Percentiles rank a stretch among this genome's conserved stretches.
These are phyloP conservation scores for Diaporthe batatas DNA, from an alignment of 2,329 filamentous ascomycete genomes.

Conservation along the genomic window DNA sequence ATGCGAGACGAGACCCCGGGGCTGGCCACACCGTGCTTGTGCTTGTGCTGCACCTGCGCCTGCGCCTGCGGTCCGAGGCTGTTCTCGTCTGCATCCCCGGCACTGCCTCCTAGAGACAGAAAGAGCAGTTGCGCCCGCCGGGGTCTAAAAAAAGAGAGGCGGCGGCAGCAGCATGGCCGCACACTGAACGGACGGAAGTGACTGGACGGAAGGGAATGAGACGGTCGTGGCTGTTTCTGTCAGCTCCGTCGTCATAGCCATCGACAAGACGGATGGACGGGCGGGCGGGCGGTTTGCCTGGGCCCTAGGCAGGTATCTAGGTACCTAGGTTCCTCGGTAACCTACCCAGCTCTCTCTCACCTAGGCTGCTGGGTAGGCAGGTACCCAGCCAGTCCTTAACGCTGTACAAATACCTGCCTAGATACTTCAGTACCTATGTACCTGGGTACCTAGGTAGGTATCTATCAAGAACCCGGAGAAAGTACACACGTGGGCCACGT, in stretches of 20 bases:
- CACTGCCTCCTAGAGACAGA: slow-evolving; percentile 10
- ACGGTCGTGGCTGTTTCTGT: slow-evolving; percentile 21
- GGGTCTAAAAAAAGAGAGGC: slow-evolving; percentile 34
- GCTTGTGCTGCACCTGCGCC: too few relatives aligned
- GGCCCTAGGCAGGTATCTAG: not conserved
- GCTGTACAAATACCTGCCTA: too few relatives aligned
- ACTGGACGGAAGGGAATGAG: not conserved
- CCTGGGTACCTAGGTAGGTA: not conserved
- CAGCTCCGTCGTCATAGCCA: slow-evolving; percentile 15
- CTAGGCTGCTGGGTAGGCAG: too few relatives aligned
- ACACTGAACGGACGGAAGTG: slow-evolving; percentile 12
- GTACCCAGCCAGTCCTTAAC: too few relatives aligned
- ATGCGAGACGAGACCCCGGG: not conserved
- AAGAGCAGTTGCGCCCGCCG: slow-evolving; percentile 17
- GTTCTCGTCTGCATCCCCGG: slow-evolving; percentile 26
- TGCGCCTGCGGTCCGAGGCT: slow-evolving; percentile 19
- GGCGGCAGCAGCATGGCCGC: slow-evolving; percentile 1
- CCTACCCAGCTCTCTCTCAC: too few relatives aligned
- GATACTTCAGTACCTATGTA: not conserved
- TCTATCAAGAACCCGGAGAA: not conserved
- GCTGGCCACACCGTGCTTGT: too few relatives aligned
- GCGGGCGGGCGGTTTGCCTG: too few relatives aligned
- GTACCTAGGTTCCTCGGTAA: not conserved
- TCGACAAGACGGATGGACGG: not conserved
- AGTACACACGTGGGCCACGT: not conserved